Conservation (phyloP, 345 rosid species). For the Lepidium africanum region DNA sequence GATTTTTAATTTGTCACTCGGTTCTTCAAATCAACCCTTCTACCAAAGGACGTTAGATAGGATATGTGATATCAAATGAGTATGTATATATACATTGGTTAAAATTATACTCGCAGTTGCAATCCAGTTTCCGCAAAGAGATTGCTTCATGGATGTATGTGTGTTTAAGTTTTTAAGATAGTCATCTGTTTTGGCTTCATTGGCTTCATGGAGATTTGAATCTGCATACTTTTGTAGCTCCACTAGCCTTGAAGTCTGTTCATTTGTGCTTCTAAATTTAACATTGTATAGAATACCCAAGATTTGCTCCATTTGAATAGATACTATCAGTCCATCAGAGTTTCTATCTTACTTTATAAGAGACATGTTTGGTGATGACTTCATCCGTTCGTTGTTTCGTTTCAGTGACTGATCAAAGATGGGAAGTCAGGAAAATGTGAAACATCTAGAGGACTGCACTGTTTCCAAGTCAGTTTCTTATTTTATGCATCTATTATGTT, state of each 20-base stretch:
- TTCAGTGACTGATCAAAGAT: conserved; percentile 26
- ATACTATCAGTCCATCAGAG: background rate
- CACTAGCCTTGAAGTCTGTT: background rate
- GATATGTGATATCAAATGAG: too few species aligned
- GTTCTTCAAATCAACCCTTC: background rate
- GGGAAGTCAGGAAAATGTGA: conserved; percentile 45
- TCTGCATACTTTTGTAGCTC: background rate
- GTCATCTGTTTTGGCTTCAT: background rate
- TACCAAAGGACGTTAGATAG: too few species aligned
- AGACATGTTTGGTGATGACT: background rate
- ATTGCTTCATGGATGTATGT: background rate
- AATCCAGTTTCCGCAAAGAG: background rate
- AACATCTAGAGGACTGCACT: conserved; percentile 69
- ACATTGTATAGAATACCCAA: background rate
- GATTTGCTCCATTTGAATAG: background rate
- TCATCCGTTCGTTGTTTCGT: background rate
- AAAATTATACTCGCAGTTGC: background rate
- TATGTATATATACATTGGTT: too few species aligned
- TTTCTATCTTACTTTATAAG: background rate
- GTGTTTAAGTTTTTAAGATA: background rate
- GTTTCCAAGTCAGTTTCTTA: conserved; percentile 56
- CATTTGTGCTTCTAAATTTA: background rate
- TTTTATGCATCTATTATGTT: background rate
- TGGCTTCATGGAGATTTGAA: background rate
- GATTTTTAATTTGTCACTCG: background rate